Evolutionary conservation across 2,329 filamentous ascomycete species (phyloP), one percentile per base, ranked within the genome.

Genomic region (Penicillium digitatum): DNA sequence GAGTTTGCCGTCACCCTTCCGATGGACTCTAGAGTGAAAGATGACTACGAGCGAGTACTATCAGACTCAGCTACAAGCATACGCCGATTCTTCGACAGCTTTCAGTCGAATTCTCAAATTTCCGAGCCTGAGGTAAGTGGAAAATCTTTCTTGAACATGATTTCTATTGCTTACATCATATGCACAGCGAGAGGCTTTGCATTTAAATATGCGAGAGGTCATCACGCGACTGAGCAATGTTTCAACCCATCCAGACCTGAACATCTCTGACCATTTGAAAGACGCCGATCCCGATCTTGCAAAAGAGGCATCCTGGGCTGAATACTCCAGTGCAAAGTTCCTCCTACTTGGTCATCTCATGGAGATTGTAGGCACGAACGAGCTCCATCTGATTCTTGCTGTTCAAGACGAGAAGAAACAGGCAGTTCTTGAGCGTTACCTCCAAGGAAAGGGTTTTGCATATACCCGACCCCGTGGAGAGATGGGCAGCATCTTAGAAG

Each of bases 281-380:
- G 66, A 66, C 16, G 61, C 67, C 10, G 63, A 70, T 12, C 60
- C 69, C 2, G 68, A 74, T 34, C 62, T 72, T 7, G 59, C 66
- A 42, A 70, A 73, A 52, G 70, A 77, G 56, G 73, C 76, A 6
- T 65, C 72, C 5, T 78, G 76, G 72, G 76, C 75, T 5, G 75
- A 78, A 52, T 78, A 78, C 57, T 76, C 74, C 8, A 77, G 76
- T 46, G 69, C 75, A 10, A 79, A 79, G 58, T 79, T 78, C 40
- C 63, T 72, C 20, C 71, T 78, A 20, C 66, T 79, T 5, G 72
- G 73, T n/a, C 70, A 74, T 51, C 64, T 78, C 14, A 68, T 77
- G 27, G 69, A 76, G 39, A 57, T 70, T 16, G 68, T 69, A 2
- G 66, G 64, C 22, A 60, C 53, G 5, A 62, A 66, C 48, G 71